These are phyloP conservation scores for Globisporangium cystogenes DNA, from an alignment of 352 stramenopile genomes.

Conservation along the genomic window DNA sequence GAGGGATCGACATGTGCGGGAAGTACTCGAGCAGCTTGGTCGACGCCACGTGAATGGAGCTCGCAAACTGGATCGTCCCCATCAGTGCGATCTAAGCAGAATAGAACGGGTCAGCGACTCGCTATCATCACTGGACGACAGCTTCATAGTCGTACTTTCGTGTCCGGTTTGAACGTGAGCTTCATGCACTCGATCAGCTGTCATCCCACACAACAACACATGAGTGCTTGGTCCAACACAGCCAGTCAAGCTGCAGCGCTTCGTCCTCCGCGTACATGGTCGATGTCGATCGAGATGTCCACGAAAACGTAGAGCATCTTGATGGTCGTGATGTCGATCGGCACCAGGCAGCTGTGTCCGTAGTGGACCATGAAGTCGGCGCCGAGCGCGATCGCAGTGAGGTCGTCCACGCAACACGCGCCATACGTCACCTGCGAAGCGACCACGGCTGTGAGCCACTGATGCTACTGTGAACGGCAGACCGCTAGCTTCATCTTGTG, in stretches of 20 bases:
- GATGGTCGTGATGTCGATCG: constrained; percentile 94
- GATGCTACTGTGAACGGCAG: not conserved
- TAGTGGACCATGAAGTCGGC: constrained; percentile 99
- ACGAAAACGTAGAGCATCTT: constrained; percentile 99
- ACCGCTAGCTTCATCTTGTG: not conserved
- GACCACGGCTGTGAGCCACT: constrained; percentile 1
- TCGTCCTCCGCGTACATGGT: constrained; percentile 65
- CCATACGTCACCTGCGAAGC: constrained; percentile 92
- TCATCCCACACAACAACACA: not conserved
- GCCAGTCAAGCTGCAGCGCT: not conserved
- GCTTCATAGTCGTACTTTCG: constrained; percentile 31
- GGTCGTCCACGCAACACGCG: constrained; percentile 99
- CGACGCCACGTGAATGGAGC: constrained; percentile 84
- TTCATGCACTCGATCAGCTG: constrained; percentile 95
- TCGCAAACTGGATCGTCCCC: constrained; percentile 96
- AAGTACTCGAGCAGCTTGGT: constrained; percentile 78
- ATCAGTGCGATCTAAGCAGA: constrained; percentile 79
- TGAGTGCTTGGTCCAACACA: not conserved
- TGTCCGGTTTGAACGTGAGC: constrained; percentile 77
- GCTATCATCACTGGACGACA: not conserved
- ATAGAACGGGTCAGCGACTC: not conserved
- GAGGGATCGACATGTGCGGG: constrained; percentile 83
- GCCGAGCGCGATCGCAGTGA: constrained; percentile 93
- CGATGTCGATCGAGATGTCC: constrained; percentile 97
- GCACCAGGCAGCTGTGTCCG: constrained; percentile 98